Evolutionary conservation across 306 rosid genomes (phyloP).

Genomic region (Luffa aegyptiaca): DNA sequence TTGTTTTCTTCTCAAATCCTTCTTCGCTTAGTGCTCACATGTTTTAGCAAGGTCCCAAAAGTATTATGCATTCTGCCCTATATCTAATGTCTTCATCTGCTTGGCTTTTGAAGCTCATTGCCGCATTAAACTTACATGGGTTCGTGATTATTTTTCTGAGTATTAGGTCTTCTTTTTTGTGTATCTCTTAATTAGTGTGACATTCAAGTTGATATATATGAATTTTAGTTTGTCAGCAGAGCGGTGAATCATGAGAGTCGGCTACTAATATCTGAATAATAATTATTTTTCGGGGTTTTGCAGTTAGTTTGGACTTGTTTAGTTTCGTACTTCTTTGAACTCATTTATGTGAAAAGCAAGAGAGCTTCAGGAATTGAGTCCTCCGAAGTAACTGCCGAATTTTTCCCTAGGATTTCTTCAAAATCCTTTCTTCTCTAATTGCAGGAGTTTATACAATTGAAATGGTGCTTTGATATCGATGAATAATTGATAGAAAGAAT

Average conservation of each 20-base stretch:
- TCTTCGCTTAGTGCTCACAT: no score
- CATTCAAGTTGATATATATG: not conserved
- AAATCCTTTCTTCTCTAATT: not conserved
- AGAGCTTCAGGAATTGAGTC: not conserved
- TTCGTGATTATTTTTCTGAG: not conserved
- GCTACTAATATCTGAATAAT: not conserved
- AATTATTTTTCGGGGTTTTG: not conserved
- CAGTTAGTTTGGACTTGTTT: not conserved
- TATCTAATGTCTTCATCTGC: not conserved
- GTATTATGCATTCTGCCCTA: not conserved
- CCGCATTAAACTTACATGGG: not conserved
- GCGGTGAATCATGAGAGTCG: not conserved
- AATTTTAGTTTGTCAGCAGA: not conserved
- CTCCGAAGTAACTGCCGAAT: not conserved
- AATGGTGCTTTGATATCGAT: not conserved
- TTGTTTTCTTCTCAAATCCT: no score
- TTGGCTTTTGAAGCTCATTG: not conserved
- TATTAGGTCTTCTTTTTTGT: not conserved
- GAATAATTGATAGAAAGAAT: not conserved
- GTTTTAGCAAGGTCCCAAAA: no score
- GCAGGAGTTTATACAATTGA: not conserved
- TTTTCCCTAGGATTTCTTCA: not conserved
- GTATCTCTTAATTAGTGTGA: not conserved
- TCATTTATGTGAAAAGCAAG: not conserved
- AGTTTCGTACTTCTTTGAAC: not conserved